Percentiles rank a stretch among this genome's conserved stretches.
phyloP scores from a whole-genome alignment of 2,329 filamentous ascomycete genomes.

The Fusarium sp. region DNA sequence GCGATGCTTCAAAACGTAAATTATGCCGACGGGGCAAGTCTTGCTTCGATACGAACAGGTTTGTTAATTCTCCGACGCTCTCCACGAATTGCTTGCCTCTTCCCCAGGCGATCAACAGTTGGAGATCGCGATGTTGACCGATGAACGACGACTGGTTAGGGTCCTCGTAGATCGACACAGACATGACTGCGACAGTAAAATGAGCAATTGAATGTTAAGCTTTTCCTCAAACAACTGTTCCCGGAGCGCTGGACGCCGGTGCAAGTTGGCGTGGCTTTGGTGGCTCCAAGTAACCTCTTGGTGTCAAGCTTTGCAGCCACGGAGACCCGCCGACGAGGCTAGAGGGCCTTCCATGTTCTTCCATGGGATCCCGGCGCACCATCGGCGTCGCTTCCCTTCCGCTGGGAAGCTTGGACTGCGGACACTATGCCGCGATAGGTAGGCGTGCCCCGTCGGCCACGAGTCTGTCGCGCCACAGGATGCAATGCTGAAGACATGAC shows the following conservation, averaged over 20 bases:
- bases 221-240: slow-evolving; percentile 34
- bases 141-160: slow-evolving; percentile 20
- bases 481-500: slow-evolving; percentile 13
- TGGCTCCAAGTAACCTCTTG: slow-evolving; percentile 22
- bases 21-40: not conserved
- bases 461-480: slow-evolving; percentile 29
- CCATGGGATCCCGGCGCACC: slow-evolving; percentile 36
- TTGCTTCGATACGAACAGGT: not conserved
- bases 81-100: slow-evolving; percentile 18
- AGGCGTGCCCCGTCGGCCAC: slow-evolving; percentile 41
- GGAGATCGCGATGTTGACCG: slow-evolving; percentile 33
- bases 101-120: slow-evolving; percentile 16
- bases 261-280: slow-evolving; percentile 27
- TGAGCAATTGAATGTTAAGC: slow-evolving; percentile 40
- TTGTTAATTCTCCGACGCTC: slow-evolving; percentile 20
- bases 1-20: not conserved
- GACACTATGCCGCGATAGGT: slow-evolving; percentile 44
- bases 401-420: slow-evolving; percentile 40
- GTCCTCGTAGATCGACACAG: slow-evolving; percentile 34
- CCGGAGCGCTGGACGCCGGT: slow-evolving; percentile 40
- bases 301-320: slow-evolving; percentile 31
- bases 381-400: slow-evolving; percentile 44
- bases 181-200: slow-evolving; percentile 36
- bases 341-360: slow-evolving; percentile 44
- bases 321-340: slow-evolving; percentile 22